phyloP scores from a whole-genome alignment of 495 filamentous ascomycete genomes.

The Hyaloscypha variabilis region DNA sequence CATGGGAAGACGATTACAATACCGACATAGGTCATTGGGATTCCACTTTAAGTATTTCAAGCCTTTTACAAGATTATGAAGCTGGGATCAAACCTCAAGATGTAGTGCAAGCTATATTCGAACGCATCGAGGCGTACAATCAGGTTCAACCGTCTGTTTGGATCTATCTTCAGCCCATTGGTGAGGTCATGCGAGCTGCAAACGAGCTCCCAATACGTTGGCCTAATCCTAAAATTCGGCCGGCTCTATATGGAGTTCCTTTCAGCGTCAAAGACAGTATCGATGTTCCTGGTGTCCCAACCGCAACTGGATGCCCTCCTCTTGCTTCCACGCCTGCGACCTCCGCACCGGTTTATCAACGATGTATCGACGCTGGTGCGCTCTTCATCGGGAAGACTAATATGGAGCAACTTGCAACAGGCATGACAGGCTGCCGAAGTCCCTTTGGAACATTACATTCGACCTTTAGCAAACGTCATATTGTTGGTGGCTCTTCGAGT shows the following conservation, averaged over 20 bases:
- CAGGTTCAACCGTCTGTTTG: slow-evolving; percentile 27
- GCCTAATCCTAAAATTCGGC: slow-evolving; percentile 22
- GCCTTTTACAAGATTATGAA: slow-evolving; percentile 28
- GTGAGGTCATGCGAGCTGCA: slow-evolving; percentile 21
- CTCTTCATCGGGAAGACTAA: slow-evolving; percentile 59
- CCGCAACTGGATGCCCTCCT: slow-evolving; percentile 27
- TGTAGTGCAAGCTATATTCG: slow-evolving; percentile 27
- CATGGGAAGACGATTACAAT: slow-evolving; percentile 9
- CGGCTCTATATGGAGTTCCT: slow-evolving; percentile 54
- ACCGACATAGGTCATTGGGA: slow-evolving; percentile 26
- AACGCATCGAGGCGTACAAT: slow-evolving; percentile 31
- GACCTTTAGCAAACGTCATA: slow-evolving; percentile 27
- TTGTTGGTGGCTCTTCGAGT: slow-evolving; percentile 58
- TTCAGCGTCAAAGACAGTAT: slow-evolving; percentile 61
- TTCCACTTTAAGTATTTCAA: slow-evolving; percentile 28
- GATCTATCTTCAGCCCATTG: slow-evolving; percentile 28
- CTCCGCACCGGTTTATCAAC: slow-evolving; percentile 22
- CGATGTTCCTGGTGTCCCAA: slow-evolving; percentile 26
- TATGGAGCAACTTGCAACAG: slow-evolving; percentile 58
- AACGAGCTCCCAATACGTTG: slow-evolving; percentile 19
- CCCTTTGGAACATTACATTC: slow-evolving; percentile 30
- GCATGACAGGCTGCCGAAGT: slow-evolving; percentile 40
- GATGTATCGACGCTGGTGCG: slow-evolving; percentile 39
- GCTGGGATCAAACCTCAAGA: slow-evolving; percentile 27
- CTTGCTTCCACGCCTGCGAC: slow-evolving; percentile 19